These are phyloP conservation scores for Fusarium hostae DNA, from an alignment of 2,329 filamentous ascomycete species.

Conservation along the genomic window DNA sequence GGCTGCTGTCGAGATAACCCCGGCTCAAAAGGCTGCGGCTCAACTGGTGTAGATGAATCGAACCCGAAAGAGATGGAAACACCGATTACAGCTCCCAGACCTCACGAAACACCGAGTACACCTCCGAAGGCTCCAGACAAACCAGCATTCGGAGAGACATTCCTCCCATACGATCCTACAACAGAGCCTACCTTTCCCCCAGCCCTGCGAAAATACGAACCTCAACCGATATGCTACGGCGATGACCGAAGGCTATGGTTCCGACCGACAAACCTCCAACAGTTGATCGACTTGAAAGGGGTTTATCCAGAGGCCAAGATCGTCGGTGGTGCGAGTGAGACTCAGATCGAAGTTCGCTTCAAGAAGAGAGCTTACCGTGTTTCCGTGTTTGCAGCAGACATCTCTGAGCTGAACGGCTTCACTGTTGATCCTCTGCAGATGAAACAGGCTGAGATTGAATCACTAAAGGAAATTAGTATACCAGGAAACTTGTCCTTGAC, in stretches of 20 bases:
- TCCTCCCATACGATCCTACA: neutral
- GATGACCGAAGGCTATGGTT: neutral
- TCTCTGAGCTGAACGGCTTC: neutral
- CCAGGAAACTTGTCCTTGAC: neutral
- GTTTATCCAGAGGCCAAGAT: neutral
- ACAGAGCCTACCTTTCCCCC: conserved; percentile 1
- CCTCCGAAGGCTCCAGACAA: neutral
- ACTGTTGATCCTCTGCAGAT: neutral
- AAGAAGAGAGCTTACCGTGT: neutral
- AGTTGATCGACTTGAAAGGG: neutral
- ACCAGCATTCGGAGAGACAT: neutral
- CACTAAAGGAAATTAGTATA: neutral
- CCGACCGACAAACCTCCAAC: neutral
- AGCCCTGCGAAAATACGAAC: neutral
- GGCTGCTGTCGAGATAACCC: neutral
- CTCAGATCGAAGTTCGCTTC: conserved; percentile 3
- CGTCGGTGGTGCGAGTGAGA: neutral
- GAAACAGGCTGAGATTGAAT: neutral
- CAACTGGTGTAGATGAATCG: neutral
- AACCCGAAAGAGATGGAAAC: conserved; percentile 1
- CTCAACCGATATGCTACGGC: neutral
- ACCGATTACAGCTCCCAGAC: neutral
- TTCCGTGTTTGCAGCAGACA: neutral
- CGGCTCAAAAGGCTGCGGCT: neutral
- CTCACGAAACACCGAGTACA: neutral